A percentile compares a stretch with the other conserved stretches of the same genome.
Evolutionary conservation across 2,329 filamentous ascomycete genomes (phyloP).

Genomic region (Coniochaeta sp.): DNA sequence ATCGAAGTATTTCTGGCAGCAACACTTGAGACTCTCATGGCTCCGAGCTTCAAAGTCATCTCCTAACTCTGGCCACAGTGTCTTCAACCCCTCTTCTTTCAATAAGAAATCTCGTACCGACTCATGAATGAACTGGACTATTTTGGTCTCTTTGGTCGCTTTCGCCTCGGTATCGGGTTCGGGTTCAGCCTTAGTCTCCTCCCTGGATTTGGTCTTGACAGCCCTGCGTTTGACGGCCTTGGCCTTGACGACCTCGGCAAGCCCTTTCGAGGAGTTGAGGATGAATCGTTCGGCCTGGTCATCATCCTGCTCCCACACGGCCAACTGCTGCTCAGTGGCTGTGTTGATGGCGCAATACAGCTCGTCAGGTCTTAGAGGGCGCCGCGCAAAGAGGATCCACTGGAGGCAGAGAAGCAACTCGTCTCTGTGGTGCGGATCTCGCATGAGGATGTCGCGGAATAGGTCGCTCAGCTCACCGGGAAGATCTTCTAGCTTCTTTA

Average conservation of each 20-base stretch:
- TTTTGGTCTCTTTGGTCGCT: slow-evolving; percentile 6
- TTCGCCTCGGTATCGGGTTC: too few species aligned
- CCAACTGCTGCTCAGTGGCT: slow-evolving; percentile 3
- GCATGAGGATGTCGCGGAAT: slow-evolving; percentile 41
- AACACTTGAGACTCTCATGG: slow-evolving; percentile 10
- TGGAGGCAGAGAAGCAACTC: slow-evolving; percentile 37
- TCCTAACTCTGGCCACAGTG: slow-evolving; percentile 7
- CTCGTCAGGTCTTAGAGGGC: slow-evolving; percentile 32
- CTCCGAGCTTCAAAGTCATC: slow-evolving; percentile 6
- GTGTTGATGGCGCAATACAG: slow-evolving; percentile 33
- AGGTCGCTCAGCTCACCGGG: slow-evolving; percentile 33
- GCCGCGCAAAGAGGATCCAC: slow-evolving; percentile 43
- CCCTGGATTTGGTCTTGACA: slow-evolving; percentile 8
- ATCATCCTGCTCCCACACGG: slow-evolving; percentile 8
- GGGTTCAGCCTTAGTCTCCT: background rate
- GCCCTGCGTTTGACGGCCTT: too few species aligned
- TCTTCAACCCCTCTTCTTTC: slow-evolving; percentile 8
- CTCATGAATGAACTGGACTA: slow-evolving; percentile 46
- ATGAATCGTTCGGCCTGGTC: slow-evolving; percentile 25
- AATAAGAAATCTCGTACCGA: slow-evolving; percentile 40
- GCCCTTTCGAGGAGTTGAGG: slow-evolving; percentile 37
- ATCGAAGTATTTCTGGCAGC: slow-evolving; percentile 5
- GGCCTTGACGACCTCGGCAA: slow-evolving; percentile 28
- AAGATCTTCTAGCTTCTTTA: slow-evolving; percentile 21
- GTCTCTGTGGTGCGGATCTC: slow-evolving; percentile 33